Percentiles rank a stretch among this genome's conserved stretches.
Conservation (phyloP, 192 early-diverging fungal species). For the Coemansia aciculifera region DNA sequence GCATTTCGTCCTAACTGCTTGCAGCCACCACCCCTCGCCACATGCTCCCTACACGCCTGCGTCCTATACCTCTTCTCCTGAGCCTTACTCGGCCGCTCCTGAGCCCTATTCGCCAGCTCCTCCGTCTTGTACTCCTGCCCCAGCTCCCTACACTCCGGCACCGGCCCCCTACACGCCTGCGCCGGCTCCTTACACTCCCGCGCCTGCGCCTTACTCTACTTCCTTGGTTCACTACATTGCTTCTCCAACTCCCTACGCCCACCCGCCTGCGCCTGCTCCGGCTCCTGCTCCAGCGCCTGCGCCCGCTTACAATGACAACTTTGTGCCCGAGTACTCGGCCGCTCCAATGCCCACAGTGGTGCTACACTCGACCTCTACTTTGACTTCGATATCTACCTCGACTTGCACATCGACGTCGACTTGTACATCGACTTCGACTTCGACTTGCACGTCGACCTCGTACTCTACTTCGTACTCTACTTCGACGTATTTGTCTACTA, state of each 20-base stretch:
- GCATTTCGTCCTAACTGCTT: conserved; percentile 1
- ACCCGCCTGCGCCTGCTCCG: background rate
- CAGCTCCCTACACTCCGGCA: background rate
- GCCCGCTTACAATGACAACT: background rate
- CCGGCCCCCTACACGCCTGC: background rate
- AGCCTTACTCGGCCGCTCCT: background rate
- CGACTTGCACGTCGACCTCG: conserved; percentile 25
- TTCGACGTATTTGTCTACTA: background rate
- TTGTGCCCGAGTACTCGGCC: background rate
- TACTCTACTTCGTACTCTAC: background rate
- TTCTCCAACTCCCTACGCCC: background rate
- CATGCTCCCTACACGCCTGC: background rate
- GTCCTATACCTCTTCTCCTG: background rate
- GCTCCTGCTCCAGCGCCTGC: background rate
- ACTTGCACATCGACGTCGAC: conserved; percentile 17
- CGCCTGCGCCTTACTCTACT: conserved; percentile 8
- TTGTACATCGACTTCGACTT: conserved; percentile 24
- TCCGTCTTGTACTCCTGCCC: background rate
- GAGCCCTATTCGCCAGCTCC: background rate
- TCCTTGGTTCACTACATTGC: conserved; percentile 8
- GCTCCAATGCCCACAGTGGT: background rate
- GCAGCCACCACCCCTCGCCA: background rate
- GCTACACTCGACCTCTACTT: background rate
- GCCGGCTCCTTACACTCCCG: background rate
- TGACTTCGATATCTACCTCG: conserved; percentile 16